Conservation (phyloP, 805 yeast species). For the Schwanniomyces polymorphus region DNA sequence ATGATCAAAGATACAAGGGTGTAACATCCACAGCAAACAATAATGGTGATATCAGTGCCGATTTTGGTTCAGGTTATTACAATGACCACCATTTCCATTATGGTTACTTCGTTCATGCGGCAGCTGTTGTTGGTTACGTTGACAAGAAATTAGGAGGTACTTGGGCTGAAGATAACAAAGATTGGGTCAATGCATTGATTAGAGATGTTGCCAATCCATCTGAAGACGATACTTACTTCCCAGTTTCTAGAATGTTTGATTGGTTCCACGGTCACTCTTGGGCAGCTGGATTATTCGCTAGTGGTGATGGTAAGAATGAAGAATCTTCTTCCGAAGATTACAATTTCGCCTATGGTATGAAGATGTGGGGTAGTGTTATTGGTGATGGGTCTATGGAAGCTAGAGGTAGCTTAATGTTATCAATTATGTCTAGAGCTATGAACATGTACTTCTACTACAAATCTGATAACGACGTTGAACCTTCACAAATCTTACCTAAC, state of each 20-base stretch:
- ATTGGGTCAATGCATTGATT: conserved; percentile 60
- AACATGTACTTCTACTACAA: conserved; percentile 53
- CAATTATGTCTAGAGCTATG: conserved; percentile 55
- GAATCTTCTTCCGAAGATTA: conserved; percentile 77
- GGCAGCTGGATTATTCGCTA: conserved; percentile 69
- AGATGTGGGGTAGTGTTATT: conserved; percentile 64
- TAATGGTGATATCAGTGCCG: conserved; percentile 46
- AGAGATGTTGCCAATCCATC: conserved; percentile 72
- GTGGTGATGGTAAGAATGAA: conserved; percentile 76
- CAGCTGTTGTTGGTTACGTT: conserved; percentile 71
- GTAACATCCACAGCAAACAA: conserved; percentile 53
- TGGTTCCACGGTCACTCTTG: conserved; percentile 80
- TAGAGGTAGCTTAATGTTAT: conserved; percentile 62
- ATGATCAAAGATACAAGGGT: conserved; percentile 57
- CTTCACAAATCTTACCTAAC: conserved; percentile 52
- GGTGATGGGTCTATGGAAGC: conserved; percentile 56
- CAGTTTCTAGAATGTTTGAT: conserved; percentile 71
- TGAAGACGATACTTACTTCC: conserved; percentile 56
- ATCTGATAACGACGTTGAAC: conserved; percentile 54
- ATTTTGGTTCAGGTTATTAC: conserved; percentile 74
- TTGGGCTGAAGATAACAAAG: conserved; percentile 50
- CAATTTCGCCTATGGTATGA: conserved; percentile 67
- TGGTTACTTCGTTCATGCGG: conserved; percentile 81
- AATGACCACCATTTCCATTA: conserved; percentile 90
- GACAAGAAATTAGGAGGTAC: conserved; percentile 54